Conservation (phyloP, 169 alveolate genomes). For the Hepatocystis sp. region DNA sequence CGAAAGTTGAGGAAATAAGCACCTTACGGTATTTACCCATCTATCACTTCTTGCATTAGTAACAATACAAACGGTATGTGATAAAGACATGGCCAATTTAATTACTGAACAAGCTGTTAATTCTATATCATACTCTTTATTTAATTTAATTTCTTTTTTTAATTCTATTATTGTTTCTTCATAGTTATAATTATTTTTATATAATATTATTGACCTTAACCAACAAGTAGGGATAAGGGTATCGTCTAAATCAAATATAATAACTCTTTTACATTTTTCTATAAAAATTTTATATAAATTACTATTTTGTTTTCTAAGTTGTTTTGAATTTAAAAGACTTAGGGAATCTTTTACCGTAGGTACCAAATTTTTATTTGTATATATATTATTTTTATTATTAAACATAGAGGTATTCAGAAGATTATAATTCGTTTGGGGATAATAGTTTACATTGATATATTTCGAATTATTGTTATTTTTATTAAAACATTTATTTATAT, state of each 20-base stretch:
- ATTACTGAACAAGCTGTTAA: slow-evolving; percentile 79
- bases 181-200: slow-evolving; percentile 47
- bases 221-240: slow-evolving; percentile 89
- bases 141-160: slow-evolving; percentile 79
- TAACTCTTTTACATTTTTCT: slow-evolving; percentile 56
- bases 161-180: slow-evolving; percentile 77
- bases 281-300: slow-evolving; percentile 9
- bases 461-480: too few relatives aligned
- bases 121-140: slow-evolving; percentile 77
- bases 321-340: neutral
- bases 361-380: neutral
- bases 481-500: too few relatives aligned
- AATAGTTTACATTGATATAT: too few relatives aligned
- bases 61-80: slow-evolving; percentile 86
- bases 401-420: too few relatives aligned
- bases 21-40: slow-evolving; percentile 85
- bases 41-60: slow-evolving; percentile 88
- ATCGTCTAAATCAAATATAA: slow-evolving; percentile 87
- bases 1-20: slow-evolving; percentile 85
- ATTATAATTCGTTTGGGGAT: too few relatives aligned
- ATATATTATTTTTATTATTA: neutral
- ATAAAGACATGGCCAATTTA: slow-evolving; percentile 77
- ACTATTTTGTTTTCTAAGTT: slow-evolving; percentile 3
- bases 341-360: slow-evolving; percentile 1
- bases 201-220: slow-evolving; percentile 77